A percentile compares a stretch with the other conserved stretches of the same genome.
Evolutionary conservation across 179 eudicot genomes (phyloP).

Genomic region (Amaranthus tricolor): DNA sequence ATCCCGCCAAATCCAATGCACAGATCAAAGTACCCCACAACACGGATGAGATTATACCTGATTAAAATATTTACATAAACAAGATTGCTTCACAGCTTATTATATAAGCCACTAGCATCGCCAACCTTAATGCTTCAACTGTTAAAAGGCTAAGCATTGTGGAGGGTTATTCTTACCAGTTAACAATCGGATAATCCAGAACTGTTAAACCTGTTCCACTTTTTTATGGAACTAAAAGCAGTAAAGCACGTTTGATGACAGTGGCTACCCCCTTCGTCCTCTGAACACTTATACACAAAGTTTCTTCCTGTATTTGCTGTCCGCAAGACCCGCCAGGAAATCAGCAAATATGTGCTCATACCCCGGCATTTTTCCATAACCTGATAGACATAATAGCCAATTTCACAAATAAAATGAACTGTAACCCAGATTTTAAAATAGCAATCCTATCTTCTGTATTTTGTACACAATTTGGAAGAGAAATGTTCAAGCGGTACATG

Average conservation of each 20-base stretch:
- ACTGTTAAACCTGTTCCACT: conserved; percentile 10
- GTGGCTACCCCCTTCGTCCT: not conserved
- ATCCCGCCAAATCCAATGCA: conserved; percentile 21
- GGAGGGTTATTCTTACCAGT: conserved; percentile 22
- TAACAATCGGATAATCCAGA: conserved; percentile 18
- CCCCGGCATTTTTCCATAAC: conserved; percentile 64
- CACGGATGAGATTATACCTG: conserved; percentile 15
- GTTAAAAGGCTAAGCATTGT: conserved; percentile 13
- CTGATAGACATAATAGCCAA: conserved; percentile 24
- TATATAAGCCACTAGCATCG: conserved; percentile 9
- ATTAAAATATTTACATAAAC: conserved; percentile 28
- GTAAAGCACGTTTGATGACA: conserved; percentile 11
- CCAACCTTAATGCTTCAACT: conserved; percentile 14
- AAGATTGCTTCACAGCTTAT: conserved; percentile 19
- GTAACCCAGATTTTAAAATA: not conserved
- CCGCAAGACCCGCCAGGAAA: conserved; percentile 42
- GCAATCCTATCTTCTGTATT: not conserved
- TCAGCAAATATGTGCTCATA: conserved; percentile 60
- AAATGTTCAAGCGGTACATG: not conserved
- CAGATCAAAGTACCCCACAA: conserved; percentile 16
- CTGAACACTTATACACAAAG: conserved; percentile 21
- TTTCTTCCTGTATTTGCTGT: conserved; percentile 29
- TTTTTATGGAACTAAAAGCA: conserved; percentile 16
- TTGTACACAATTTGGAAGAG: not conserved
- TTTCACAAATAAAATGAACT: not conserved